Evolutionary conservation across 768 basidiomycete genomes (phyloP).

Genomic region (Pisolithus tinctorius): DNA sequence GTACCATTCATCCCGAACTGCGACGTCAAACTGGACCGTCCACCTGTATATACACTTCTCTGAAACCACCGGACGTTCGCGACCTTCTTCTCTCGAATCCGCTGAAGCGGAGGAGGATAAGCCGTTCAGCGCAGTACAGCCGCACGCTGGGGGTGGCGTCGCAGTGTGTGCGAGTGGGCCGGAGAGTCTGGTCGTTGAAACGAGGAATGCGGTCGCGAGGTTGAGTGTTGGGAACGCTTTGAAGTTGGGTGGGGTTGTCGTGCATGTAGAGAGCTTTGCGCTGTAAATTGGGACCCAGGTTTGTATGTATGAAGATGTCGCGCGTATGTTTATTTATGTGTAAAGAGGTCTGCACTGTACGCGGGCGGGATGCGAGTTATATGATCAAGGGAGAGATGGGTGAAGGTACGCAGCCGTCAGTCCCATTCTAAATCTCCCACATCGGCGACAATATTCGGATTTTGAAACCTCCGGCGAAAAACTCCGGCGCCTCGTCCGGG

Average conservation of each 20-base stretch:
- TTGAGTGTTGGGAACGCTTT: constrained; percentile 36
- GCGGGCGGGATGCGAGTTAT: too few species aligned
- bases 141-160: constrained; percentile 45
- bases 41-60: constrained; percentile 42
- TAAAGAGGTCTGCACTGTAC: too few species aligned
- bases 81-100: constrained; percentile 7
- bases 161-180: constrained; percentile 83
- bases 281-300: constrained; percentile 16
- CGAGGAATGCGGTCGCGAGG: constrained; percentile 71
- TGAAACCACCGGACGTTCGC: constrained; percentile 27
- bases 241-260: constrained; percentile 54
- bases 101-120: constrained; percentile 7
- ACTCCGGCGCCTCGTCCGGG: too few species aligned
- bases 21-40: constrained; percentile 43
- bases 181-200: constrained; percentile 58
- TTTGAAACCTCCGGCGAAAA: too few species aligned
- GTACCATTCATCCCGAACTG: constrained; percentile 62
- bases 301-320: not conserved
- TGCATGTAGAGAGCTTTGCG: constrained; percentile 74
- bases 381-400: too few species aligned
- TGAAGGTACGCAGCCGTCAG: too few species aligned
- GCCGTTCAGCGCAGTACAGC: too few species aligned
- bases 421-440: too few species aligned
- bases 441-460: too few species aligned
- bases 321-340: too few species aligned